These are phyloP conservation scores for Pseudovirgaria hyperparasitica DNA, from an alignment of 2,329 filamentous ascomycete species.

Conservation along the genomic window DNA sequence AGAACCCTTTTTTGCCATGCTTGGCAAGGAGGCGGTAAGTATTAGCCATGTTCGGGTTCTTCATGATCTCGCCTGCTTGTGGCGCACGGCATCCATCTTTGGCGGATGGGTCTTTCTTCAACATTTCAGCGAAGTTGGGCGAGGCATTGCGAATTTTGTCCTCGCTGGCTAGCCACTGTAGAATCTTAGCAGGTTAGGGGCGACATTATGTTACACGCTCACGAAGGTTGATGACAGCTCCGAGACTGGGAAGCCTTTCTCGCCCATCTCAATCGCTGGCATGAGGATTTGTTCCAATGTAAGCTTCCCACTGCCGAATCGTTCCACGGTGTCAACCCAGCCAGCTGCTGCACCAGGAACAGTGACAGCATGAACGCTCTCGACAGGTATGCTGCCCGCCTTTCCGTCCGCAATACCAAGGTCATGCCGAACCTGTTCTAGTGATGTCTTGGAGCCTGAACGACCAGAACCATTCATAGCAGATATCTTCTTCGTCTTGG, in stretches of 20 bases:
- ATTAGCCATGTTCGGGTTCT: constrained; percentile 64
- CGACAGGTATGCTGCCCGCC: constrained; percentile 52
- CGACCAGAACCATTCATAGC: constrained; percentile 92
- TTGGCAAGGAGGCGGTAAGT: constrained; percentile 71
- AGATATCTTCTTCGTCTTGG: constrained; percentile 65
- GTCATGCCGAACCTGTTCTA: constrained; percentile 57
- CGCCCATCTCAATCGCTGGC: constrained; percentile 74
- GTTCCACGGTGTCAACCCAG: constrained; percentile 81
- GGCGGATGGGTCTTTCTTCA: constrained; percentile 62
- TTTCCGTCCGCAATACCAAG: constrained; percentile 51
- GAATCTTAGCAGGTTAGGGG: constrained; percentile 5
- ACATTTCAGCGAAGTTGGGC: constrained; percentile 75
- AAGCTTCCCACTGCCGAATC: constrained; percentile 80
- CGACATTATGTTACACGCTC: constrained; percentile 22
- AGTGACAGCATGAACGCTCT: constrained; percentile 69
- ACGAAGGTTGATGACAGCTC: constrained; percentile 62
- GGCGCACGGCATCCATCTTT: constrained; percentile 63
- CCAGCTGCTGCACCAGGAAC: constrained; percentile 84
- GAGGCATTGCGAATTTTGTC: constrained; percentile 55
- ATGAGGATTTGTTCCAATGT: constrained; percentile 62
- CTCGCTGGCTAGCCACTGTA: constrained; percentile 61
- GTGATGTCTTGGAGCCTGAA: constrained; percentile 52
- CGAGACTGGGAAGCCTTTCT: constrained; percentile 81
- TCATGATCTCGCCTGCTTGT: constrained; percentile 73
- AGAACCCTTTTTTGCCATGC: constrained; percentile 84